Conservation (phyloP, 1,284 basidiomycete species). For the Singerocomus inundabilis region DNA sequence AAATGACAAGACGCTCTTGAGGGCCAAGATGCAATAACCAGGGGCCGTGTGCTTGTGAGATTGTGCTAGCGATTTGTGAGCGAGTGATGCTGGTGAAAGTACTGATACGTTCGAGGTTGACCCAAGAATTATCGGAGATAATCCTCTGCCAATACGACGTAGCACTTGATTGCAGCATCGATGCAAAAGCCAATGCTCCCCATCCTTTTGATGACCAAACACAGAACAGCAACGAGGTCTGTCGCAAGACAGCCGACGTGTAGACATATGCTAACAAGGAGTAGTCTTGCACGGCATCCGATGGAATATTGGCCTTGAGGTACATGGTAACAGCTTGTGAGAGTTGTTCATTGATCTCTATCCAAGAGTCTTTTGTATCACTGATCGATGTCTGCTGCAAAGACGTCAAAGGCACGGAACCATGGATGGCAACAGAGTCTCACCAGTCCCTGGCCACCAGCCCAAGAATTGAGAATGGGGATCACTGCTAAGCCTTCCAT, state of each 20-base stretch:
- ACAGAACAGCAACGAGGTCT: slow-evolving; percentile 66
- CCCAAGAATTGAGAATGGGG: slow-evolving; percentile 81
- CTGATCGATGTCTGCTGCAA: slow-evolving; percentile 49
- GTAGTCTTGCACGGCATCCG: slow-evolving; percentile 57
- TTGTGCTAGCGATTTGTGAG: slow-evolving; percentile 58
- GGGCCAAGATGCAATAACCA: slow-evolving; percentile 81
- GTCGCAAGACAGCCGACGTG: slow-evolving; percentile 62
- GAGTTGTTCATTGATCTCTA: slow-evolving; percentile 66
- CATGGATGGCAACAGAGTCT: slow-evolving; percentile 24
- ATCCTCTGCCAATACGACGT: slow-evolving; percentile 52
- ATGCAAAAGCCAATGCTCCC: slow-evolving; percentile 76
- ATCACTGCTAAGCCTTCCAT: slow-evolving; percentile 82
- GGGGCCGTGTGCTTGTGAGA: slow-evolving; percentile 76
- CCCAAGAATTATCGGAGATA: slow-evolving; percentile 43
- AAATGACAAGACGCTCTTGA: slow-evolving; percentile 67
- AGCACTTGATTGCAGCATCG: slow-evolving; percentile 66
- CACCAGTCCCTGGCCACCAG: slow-evolving; percentile 69
- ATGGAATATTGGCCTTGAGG: slow-evolving; percentile 50
- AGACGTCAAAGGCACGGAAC: slow-evolving; percentile 22
- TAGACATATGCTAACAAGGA: slow-evolving; percentile 67
- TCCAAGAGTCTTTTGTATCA: slow-evolving; percentile 61
- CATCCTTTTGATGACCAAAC: slow-evolving; percentile 87
- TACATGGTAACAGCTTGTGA: slow-evolving; percentile 64
- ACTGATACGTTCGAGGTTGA: slow-evolving; percentile 59
- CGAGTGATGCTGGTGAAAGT: slow-evolving; percentile 67